Conservation (phyloP, 129 eudicot species). For the Cynara cardunculus region DNA sequence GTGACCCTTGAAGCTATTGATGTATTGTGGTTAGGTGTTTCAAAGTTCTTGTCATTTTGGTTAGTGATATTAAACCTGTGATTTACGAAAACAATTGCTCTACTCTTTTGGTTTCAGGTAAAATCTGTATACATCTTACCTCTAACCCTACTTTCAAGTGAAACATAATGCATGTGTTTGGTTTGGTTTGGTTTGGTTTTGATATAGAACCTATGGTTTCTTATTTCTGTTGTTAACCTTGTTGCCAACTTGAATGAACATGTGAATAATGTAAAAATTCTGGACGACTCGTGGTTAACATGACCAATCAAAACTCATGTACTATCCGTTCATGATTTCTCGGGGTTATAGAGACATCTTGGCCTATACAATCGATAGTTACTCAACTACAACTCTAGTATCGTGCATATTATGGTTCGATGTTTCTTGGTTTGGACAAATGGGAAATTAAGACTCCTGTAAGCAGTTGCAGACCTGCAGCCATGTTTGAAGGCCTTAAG, state of each 20-base stretch:
- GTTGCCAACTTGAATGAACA: too few relatives aligned
- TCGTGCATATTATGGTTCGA: conserved; percentile 28
- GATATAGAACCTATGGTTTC: too few relatives aligned
- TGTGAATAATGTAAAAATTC: too few relatives aligned
- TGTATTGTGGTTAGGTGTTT: neutral
- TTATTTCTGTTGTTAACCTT: too few relatives aligned
- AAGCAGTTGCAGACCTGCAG: neutral
- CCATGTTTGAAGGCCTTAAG: neutral
- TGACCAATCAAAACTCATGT: too few relatives aligned
- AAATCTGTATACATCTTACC: too few relatives aligned
- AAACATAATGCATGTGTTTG: too few relatives aligned
- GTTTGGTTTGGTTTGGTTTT: too few relatives aligned
- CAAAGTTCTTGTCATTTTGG: too few relatives aligned
- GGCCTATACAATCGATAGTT: conserved; percentile 58
- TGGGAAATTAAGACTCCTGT: neutral
- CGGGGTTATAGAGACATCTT: conserved; percentile 68
- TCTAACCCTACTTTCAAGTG: too few relatives aligned
- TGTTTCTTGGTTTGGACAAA: neutral
- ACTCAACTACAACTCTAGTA: conserved; percentile 53
- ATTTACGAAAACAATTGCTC: neutral
- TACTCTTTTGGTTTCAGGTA: neutral
- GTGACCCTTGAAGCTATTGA: neutral
- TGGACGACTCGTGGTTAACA: too few relatives aligned
- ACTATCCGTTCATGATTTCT: conserved; percentile 65
- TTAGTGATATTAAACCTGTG: neutral